Evolutionary conservation across 1,139 yeast genomes (phyloP).

Genomic region (Yamadazyma diddensiae): DNA sequence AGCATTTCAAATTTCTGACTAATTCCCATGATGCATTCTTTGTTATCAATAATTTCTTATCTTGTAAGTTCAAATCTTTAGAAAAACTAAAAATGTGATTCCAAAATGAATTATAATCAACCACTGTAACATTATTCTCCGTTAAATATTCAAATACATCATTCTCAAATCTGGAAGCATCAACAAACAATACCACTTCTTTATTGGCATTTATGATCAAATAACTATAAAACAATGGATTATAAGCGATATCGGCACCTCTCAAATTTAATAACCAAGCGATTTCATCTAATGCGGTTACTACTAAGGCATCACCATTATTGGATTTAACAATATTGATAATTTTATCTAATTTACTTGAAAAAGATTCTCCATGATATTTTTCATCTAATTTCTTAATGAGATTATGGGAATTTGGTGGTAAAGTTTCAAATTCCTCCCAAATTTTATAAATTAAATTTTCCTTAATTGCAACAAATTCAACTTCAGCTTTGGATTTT

Average conservation of each 20-base stretch:
- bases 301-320: constrained; percentile 47
- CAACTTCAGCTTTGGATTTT: constrained; percentile 43
- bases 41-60: constrained; percentile 55
- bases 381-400: constrained; percentile 44
- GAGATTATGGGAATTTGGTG: constrained; percentile 41
- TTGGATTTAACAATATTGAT: constrained; percentile 40
- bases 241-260: constrained; percentile 74
- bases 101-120: constrained; percentile 60
- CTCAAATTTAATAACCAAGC: constrained; percentile 91
- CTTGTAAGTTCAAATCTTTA: constrained; percentile 35
- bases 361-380: constrained; percentile 48
- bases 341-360: constrained; percentile 45
- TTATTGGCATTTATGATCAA: constrained; percentile 52
- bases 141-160: constrained; percentile 32
- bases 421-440: constrained; percentile 51
- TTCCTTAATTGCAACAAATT: constrained; percentile 59
- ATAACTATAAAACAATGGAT: constrained; percentile 89
- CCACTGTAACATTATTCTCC: constrained; percentile 42
- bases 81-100: constrained; percentile 43
- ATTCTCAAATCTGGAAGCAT: constrained; percentile 26
- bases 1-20: constrained; percentile 47
- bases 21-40: constrained; percentile 80
- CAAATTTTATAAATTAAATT: constrained; percentile 81
- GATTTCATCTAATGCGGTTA: constrained; percentile 77
- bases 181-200: constrained; percentile 51